phyloP scores from a whole-genome alignment of 2,329 filamentous ascomycete species.

The Alternaria gaisen region DNA sequence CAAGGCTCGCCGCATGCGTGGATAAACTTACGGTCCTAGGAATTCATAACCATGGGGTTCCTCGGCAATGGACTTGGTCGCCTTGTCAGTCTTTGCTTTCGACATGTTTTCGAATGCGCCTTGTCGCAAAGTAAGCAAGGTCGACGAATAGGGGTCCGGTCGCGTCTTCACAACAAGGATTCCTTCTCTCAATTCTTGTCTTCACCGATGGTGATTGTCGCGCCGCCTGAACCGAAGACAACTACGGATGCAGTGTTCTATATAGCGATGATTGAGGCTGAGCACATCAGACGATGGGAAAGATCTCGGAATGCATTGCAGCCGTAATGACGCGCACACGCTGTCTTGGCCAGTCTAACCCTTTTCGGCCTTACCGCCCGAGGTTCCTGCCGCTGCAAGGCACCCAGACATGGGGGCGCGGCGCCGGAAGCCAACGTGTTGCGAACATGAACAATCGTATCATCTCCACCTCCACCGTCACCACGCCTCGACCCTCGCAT shows the following conservation, averaged over 20 bases:
- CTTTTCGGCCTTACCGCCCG: conserved; percentile 11
- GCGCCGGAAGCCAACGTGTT: conserved; percentile 34
- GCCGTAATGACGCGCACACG: conserved; percentile 26
- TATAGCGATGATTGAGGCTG: conserved; percentile 18
- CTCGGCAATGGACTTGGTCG: conserved; percentile 26
- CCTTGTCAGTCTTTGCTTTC: conserved; percentile 28
- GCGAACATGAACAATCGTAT: conserved; percentile 17
- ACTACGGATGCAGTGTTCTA: conserved; percentile 7
- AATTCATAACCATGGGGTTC: conserved; percentile 53
- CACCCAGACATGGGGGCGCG: conserved; percentile 17
- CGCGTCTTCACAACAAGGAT: conserved; percentile 13
- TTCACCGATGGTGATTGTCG: conserved; percentile 1
- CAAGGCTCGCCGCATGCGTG: background rate
- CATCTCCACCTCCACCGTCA: conserved; percentile 14
- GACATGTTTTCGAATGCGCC: conserved; percentile 31
- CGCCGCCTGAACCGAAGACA: conserved; percentile 11
- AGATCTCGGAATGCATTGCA: conserved; percentile 23
- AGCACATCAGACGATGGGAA: conserved; percentile 30
- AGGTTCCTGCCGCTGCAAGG: conserved; percentile 22
- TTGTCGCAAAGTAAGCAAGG: conserved; percentile 13
- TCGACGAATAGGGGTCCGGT: conserved; percentile 26
- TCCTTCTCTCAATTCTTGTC: background rate
- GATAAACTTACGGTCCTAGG: conserved; percentile 49
- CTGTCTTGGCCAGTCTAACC: conserved; percentile 17
- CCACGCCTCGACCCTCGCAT: conserved; percentile 15